Conservation (phyloP, 129 eudicot species). For the Flaveria robusta region DNA sequence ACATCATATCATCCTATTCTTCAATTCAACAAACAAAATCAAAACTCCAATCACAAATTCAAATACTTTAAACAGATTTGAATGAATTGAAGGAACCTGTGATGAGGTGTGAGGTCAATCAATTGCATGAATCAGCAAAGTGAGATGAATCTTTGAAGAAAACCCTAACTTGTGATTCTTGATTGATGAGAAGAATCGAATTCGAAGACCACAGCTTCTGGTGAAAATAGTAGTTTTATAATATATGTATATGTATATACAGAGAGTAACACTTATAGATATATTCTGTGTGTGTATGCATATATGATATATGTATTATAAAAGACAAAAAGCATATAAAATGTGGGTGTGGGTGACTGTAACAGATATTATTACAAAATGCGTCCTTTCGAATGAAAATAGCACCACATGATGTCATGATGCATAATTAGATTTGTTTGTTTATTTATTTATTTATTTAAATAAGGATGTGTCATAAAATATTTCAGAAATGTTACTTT, state of each 20-base stretch:
- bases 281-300: conserved; percentile 17
- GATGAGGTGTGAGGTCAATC: background rate
- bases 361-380: conserved; percentile 34
- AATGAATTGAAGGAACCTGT: conserved; percentile 27
- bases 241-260: background rate
- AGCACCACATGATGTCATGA: conserved; percentile 35
- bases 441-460: background rate
- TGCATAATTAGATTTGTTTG: background rate
- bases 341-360: conserved; percentile 34
- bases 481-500: background rate
- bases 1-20: background rate
- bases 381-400: conserved; percentile 32
- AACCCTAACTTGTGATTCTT: conserved; percentile 27
- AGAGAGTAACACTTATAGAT: conserved; percentile 9
- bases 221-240: conserved; percentile 31
- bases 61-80: background rate
- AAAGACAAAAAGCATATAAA: conserved; percentile 33
- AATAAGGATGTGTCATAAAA: background rate
- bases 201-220: conserved; percentile 32
- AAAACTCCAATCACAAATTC: conserved; percentile 1
- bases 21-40: background rate
- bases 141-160: conserved; percentile 19
- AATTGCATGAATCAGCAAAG: conserved; percentile 10
- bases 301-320: background rate
- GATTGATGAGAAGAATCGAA: conserved; percentile 43